phyloP scores from a whole-genome alignment of 768 basidiomycete genomes.

The Grammothele lineata region DNA sequence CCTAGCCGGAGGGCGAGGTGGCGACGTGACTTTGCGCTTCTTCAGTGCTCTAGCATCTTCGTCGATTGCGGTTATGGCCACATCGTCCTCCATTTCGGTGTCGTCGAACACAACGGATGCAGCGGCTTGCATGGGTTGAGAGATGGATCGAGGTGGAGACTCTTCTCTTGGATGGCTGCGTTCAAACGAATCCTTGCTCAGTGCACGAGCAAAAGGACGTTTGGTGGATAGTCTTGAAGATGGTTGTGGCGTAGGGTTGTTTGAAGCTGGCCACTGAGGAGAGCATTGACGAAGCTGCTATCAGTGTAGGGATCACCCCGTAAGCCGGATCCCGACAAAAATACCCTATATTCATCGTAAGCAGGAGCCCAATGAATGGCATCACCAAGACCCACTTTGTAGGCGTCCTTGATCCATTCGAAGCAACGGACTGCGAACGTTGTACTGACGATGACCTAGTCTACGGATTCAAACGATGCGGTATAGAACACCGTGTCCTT shows the following conservation, averaged over 20 bases:
- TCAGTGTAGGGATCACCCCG: neutral
- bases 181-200: neutral
- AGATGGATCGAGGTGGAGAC: constrained; percentile 1
- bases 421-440: constrained; percentile 5
- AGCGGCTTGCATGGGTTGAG: neutral
- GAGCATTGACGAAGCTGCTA: constrained; percentile 1
- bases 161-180: neutral
- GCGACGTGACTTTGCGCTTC: constrained; percentile 6
- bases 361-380: too few relatives aligned
- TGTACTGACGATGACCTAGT: constrained; percentile 5
- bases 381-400: constrained; percentile 2
- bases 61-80: neutral
- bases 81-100: too few relatives aligned
- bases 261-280: constrained; percentile 1
- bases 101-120: too few relatives aligned
- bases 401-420: constrained; percentile 4
- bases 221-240: constrained; percentile 3
- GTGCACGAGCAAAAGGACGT: neutral
- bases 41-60: constrained; percentile 6
- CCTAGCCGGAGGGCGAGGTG: neutral
- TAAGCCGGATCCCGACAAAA: neutral
- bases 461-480: too few relatives aligned
- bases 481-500: too few relatives aligned
- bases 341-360: constrained; percentile 1
- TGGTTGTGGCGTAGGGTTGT: neutral